Evolutionary conservation across 805 yeast genomes (phyloP), one percentile per base, ranked within the genome.

Genomic region (Blastobotrys peoriensis): DNA sequence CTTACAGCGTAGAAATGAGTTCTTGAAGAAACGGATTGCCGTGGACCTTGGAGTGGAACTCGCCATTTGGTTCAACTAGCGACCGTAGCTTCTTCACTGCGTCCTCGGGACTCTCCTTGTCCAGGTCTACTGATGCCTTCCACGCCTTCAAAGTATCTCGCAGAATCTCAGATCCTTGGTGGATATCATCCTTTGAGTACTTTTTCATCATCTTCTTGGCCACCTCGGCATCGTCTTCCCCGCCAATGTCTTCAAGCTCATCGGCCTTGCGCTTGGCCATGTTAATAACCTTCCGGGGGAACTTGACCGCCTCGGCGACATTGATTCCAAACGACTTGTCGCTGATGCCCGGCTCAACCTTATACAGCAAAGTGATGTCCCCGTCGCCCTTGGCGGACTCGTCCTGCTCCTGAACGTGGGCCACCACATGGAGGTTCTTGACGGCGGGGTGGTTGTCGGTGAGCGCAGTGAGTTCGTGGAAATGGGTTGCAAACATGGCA

Each of bases 271-370:
- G 76, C 60, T 91, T 93, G 5, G 98, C 96, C 98, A 93, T 93
- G 46, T 78, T 75, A 39, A 93, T 79, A 40, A 93, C 93, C 63
- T 93, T 93, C 19, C 70, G 68, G 2, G 98, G 98, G 64, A 93
- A 93, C 54, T 86, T 83, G 16, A 91, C 98, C 23, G 91, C 80
- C 64, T 93, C 97, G 0, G 98, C 98, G 38, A 93, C 98, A 61
- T 93, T 95, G 39, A 93, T 89, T 65, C 98, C 98, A 67, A 93
- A 93, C 0, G 97, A 88, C 63, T 89, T 93, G 63, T 87, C 96
- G 2, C 95, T 82, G 41, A 89, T 79, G n/a, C 98, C 98, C 1
- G 86, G 85, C 54, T 87, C 96, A n/a, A 93, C 98, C 58, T 83
- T 85, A 66, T 93, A 93, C 54, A 93, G 69, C 46, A 93, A 70